Evolutionary conservation across 768 basidiomycete species (phyloP).

Genomic region (Lentinula aciculospora): DNA sequence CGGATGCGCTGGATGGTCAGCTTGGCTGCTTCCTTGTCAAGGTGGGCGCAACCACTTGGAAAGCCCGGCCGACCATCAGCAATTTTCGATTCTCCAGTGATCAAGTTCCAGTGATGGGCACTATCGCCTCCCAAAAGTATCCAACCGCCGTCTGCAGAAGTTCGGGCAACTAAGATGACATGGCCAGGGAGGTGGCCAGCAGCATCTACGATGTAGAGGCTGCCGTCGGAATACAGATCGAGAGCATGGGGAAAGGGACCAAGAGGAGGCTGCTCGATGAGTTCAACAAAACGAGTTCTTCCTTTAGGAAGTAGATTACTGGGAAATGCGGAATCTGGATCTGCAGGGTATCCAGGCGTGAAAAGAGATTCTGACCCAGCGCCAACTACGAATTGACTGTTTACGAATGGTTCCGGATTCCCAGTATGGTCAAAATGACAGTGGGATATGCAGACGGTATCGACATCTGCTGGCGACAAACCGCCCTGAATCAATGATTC

Average conservation of each 20-base stretch:
- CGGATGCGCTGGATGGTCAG: conserved; percentile 35
- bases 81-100: conserved; percentile 39
- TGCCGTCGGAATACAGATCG: conserved; percentile 48
- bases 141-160: conserved; percentile 48
- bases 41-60: conserved; percentile 33
- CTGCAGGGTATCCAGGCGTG: conserved; percentile 32
- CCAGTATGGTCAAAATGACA: conserved; percentile 5
- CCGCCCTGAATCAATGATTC: conserved; percentile 50
- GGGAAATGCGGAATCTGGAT: conserved; percentile 27
- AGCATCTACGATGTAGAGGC: conserved; percentile 51
- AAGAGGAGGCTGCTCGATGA: conserved; percentile 30
- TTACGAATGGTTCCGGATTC: background rate
- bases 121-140: conserved; percentile 51
- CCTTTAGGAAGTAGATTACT: conserved; percentile 29
- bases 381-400: conserved; percentile 3
- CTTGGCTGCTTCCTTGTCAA: conserved; percentile 34
- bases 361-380: background rate
- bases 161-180: conserved; percentile 48
- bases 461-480: conserved; percentile 33
- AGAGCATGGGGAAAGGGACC: conserved; percentile 23
- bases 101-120: conserved; percentile 48
- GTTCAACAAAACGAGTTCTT: conserved; percentile 31
- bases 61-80: conserved; percentile 22
- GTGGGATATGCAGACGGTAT: conserved; percentile 18
- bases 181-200: conserved; percentile 55